Evolutionary conservation across 768 basidiomycete species (phyloP).

Genomic region (Mrakia blollopis): DNA sequence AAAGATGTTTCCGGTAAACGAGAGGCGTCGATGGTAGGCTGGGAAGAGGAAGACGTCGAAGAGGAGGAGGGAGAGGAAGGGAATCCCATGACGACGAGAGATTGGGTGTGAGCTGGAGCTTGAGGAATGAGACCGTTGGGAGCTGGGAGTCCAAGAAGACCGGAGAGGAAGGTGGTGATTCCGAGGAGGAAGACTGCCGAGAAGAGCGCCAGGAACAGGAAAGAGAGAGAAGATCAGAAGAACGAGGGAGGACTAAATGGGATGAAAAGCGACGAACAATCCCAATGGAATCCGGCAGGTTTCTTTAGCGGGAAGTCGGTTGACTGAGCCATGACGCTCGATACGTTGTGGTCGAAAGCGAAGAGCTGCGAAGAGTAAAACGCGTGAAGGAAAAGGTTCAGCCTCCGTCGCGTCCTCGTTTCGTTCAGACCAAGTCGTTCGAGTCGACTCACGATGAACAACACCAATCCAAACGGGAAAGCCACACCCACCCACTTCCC

Average conservation of each 20-base stretch:
- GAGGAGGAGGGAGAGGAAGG: neutral
- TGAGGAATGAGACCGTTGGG: constrained; percentile 60
- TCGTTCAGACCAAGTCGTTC: neutral
- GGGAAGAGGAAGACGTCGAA: neutral
- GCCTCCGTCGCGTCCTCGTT: neutral
- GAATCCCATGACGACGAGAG: constrained; percentile 64
- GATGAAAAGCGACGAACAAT: constrained; percentile 27
- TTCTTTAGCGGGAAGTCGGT: constrained; percentile 84
- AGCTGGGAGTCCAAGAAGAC: constrained; percentile 77
- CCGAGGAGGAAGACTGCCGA: constrained; percentile 74
- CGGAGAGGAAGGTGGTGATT: constrained; percentile 80
- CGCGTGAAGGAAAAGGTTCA: constrained; percentile 45
- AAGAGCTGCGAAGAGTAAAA: constrained; percentile 27
- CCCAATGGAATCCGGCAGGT: constrained; percentile 58
- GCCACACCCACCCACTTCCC: constrained; percentile 85
- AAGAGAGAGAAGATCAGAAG: constrained; percentile 56
- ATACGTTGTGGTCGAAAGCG: constrained; percentile 52
- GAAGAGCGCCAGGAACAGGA: neutral
- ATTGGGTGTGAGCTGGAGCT: constrained; percentile 87
- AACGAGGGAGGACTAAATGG: neutral
- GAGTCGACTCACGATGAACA: constrained; percentile 61
- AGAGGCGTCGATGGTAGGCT: neutral
- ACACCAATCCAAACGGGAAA: constrained; percentile 76
- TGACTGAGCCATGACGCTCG: constrained; percentile 76
- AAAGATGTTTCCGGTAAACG: neutral